Base-by-base conservation (phyloP, 805 yeast genomes). In the Jamesozyma gamospora region DNA sequence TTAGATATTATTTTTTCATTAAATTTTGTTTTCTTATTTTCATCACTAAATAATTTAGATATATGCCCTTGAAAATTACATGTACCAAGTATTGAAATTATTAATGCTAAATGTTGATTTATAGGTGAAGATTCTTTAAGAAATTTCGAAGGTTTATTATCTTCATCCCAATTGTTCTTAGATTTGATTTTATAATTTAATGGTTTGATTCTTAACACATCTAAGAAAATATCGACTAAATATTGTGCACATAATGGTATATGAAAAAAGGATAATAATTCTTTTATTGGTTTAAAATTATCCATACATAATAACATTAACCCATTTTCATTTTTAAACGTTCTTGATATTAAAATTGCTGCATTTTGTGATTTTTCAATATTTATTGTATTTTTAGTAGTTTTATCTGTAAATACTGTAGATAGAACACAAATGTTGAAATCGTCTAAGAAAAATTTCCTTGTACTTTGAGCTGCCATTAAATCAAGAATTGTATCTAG, bases 271-370 rank as follows among this genome's bases (percentile, higher is more conserved):
- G 68, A 60, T 2, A 88, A 61, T 24, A 88, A 62, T 39, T 75
- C 74, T 32, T 63, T 65, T 17, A 88, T 53, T 9, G 79, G 70
- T 40, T 65, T 63, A 45, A 75, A 79, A 42, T 75, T 62, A 46
- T 78, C 66, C 41, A 72, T 67, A 1, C 82, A 70, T 49, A 79
- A 73, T 13, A 80, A 73, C 43, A 79, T 69, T 10, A 87, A 52
- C 0, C 98, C 99, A 11, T 82, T 69, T 76, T 90, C 80, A 27
- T 77, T 70, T 44, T 84, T 82, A 36, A 90, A 60, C 18, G 84
- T 62, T 4, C 72, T 56, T 0, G 82, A 63, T 2, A 90, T 56
- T 8, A 85, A 65, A 32, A 72, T 68, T 0, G 87, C 74, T 12
- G 76, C 65, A 42, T 70, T 72, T 41, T 79, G 81, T 24, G 86